Evolutionary conservation across 257 asterid genomes (phyloP).

Genomic region (Solanum bulbocastanum): DNA sequence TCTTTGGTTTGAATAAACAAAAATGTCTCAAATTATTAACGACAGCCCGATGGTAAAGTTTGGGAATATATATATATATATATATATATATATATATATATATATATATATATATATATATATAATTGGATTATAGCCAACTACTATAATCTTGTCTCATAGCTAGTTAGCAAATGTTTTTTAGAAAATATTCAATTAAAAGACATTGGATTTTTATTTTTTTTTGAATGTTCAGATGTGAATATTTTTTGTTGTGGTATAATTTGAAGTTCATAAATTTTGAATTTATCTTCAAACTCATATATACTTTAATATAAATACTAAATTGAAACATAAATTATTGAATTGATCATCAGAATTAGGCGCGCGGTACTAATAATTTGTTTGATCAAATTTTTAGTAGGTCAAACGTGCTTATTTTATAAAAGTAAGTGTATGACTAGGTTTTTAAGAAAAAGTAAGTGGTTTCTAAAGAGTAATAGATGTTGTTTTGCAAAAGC

Average conservation of each 20-base stretch:
- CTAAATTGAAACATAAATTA: no score
- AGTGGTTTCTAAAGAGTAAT: no score
- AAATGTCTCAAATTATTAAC: background rate
- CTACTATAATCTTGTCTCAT: background rate
- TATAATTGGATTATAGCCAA: background rate
- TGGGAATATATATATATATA: background rate
- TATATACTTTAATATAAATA: no score
- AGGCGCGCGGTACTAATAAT: no score
- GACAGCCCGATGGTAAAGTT: background rate
- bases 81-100: no score
- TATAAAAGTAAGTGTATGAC: background rate
- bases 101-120: no score
- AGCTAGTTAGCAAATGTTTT: background rate
- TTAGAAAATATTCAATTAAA: background rate
- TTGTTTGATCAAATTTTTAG: no score
- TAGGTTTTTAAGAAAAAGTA: background rate
- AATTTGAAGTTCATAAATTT: background rate
- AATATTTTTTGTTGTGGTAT: background rate
- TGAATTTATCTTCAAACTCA: background rate
- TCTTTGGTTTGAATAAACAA: background rate
- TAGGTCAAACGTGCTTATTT: no score
- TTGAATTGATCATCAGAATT: no score
- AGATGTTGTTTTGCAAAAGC: background rate
- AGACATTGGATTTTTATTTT: background rate
- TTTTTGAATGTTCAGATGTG: background rate